A percentile compares a stretch with the other conserved stretches of the same genome.
Evolutionary conservation across 768 basidiomycete species (phyloP).

Genomic region (Collybia nuda): DNA sequence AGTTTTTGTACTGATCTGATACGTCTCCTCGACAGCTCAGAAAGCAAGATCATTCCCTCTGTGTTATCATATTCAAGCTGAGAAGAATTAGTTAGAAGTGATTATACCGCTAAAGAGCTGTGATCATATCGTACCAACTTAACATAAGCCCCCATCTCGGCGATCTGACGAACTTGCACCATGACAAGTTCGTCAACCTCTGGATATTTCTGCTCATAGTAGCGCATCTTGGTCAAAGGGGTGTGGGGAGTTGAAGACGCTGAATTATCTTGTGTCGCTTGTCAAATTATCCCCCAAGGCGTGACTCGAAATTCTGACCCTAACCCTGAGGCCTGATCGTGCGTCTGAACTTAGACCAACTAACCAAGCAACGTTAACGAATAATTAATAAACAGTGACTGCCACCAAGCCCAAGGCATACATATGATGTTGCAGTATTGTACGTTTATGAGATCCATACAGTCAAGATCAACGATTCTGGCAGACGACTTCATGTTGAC

Average conservation of each 20-base stretch:
- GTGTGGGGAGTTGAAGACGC: not conserved
- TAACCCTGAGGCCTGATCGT: constrained; percentile 8
- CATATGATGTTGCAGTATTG: too few relatives aligned
- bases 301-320: constrained; percentile 13
- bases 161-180: constrained; percentile 99
- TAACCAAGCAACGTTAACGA: too few relatives aligned
- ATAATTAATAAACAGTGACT: too few relatives aligned
- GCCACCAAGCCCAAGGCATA: too few relatives aligned
- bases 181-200: constrained; percentile 98
- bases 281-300: not conserved
- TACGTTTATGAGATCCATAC: too few relatives aligned
- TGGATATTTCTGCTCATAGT: constrained; percentile 91
- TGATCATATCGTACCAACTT: constrained; percentile 71
- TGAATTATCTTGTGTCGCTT: not conserved
- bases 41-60: constrained; percentile 99
- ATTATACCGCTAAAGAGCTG: not conserved
- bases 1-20: constrained; percentile 98
- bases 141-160: constrained; percentile 99
- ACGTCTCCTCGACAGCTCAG: constrained; percentile 93
- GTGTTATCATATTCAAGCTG: constrained; percentile 99
- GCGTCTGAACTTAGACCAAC: too few relatives aligned
- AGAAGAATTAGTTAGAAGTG: not conserved
- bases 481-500: too few relatives aligned
- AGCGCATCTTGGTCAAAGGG: constrained; percentile 60
- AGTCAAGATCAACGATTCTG: too few relatives aligned